Evolutionary conservation across 495 filamentous ascomycete species (phyloP).

Genomic region (Aspergillus indologenus): DNA sequence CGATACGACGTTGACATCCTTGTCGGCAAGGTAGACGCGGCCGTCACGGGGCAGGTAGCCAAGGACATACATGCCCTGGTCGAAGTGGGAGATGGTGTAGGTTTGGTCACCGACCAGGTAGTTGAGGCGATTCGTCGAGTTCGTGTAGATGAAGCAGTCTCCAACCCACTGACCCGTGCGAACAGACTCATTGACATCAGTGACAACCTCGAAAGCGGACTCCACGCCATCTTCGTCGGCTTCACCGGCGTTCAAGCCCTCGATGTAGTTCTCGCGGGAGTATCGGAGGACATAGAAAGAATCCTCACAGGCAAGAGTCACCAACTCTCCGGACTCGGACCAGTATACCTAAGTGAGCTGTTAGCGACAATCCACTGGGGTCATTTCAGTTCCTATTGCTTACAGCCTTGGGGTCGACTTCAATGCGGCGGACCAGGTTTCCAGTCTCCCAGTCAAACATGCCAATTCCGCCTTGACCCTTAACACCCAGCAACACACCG

Average conservation of each 20-base stretch:
- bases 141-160: slow-evolving; percentile 98
- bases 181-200: slow-evolving; percentile 90
- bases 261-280: slow-evolving; percentile 79
- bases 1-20: slow-evolving; percentile 87
- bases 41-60: slow-evolving; percentile 94
- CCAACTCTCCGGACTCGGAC: slow-evolving; percentile 93
- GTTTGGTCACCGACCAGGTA: slow-evolving; percentile 98
- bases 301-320: slow-evolving; percentile 91
- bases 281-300: slow-evolving; percentile 92
- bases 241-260: slow-evolving; percentile 73
- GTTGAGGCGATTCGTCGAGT: slow-evolving; percentile 92
- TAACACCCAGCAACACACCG: slow-evolving; percentile 90
- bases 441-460: slow-evolving; percentile 96
- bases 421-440: slow-evolving; percentile 85
- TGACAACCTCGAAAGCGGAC: slow-evolving; percentile 92
- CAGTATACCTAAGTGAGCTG: slow-evolving; percentile 71
- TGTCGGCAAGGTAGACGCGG: slow-evolving; percentile 89
- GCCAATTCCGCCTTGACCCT: slow-evolving; percentile 89
- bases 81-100: slow-evolving; percentile 97
- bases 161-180: slow-evolving; percentile 97
- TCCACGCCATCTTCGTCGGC: slow-evolving; percentile 96
- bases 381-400: slow-evolving; percentile 20
- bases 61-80: slow-evolving; percentile 89
- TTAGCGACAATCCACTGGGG: slow-evolving; percentile 7
- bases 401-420: slow-evolving; percentile 83